Conservation (phyloP, 225 moss, liverwort and hornwort genomes). For the Pseudoscleropodium purum region DNA sequence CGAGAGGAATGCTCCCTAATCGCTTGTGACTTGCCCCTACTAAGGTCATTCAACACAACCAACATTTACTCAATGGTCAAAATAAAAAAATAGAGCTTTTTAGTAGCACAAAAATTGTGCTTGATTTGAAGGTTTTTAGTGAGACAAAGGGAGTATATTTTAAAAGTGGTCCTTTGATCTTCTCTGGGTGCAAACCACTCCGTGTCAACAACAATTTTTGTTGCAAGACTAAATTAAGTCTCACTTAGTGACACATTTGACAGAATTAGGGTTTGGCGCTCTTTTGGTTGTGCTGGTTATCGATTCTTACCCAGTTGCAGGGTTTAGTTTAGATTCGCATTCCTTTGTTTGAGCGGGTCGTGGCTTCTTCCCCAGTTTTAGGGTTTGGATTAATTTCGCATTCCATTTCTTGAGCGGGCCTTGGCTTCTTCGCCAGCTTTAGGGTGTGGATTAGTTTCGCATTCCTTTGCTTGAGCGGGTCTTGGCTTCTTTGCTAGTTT, state of each 20-base stretch:
- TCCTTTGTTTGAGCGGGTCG: background rate
- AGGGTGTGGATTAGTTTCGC: background rate
- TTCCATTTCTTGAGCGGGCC: background rate
- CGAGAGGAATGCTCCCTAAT: too few relatives aligned
- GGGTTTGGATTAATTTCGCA: background rate
- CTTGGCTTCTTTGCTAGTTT: background rate
- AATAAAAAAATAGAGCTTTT: too few relatives aligned
- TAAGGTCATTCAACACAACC: too few relatives aligned
- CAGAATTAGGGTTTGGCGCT: background rate
- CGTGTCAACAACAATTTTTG: background rate
- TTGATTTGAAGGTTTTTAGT: too few relatives aligned
- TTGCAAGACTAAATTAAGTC: background rate
- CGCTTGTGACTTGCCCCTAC: too few relatives aligned
- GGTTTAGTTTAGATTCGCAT: background rate
- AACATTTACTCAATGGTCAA: too few relatives aligned
- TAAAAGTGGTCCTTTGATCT: too few relatives aligned
- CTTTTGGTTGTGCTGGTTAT: background rate
- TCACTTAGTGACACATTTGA: background rate
- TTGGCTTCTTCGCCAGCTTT: background rate
- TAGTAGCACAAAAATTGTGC: too few relatives aligned
- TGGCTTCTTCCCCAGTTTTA: background rate
- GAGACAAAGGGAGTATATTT: too few relatives aligned
- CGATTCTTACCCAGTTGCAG: too few relatives aligned
- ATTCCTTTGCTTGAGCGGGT: background rate
- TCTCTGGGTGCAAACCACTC: too few relatives aligned